Base-by-base conservation (phyloP, 768 basidiomycete genomes). In the Lactarius hatsudake region DNA sequence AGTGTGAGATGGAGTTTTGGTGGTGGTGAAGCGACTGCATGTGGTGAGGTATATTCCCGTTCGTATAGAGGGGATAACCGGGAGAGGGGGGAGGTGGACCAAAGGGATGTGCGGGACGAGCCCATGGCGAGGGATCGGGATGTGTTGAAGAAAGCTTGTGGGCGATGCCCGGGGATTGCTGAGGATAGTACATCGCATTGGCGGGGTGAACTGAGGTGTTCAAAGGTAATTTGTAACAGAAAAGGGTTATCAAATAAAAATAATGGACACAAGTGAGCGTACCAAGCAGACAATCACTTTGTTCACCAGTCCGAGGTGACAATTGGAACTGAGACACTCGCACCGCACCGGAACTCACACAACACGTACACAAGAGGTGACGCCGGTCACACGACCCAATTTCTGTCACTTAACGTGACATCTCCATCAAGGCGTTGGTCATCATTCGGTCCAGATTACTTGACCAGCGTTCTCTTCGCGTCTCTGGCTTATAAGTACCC, bases 131-230 rank as follows among this genome's bases (percentile, higher is more conserved):
- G 79, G 88, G 89, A 79, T 91, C 90, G 76, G 89, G 88, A 74
- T 88, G 89, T 68, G 81, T 84, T 60, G 67, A 64, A 71, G 88
- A 79, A 71, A 91, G 82, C 75, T 91, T 91, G 81, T 89, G 90
- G 70, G 83, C 80, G 74, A 92, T 87, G 74, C 86, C 89, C 74
- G 91, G 90, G 71, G 91, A 91, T 77, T 90, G 90, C 75, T 91
- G 90, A 74, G 90, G 83, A 78, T 90, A 93, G 81, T 90, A 93
- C 90, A 93, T 93, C 69, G 81, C 82, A 82, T 83, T 76, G 76
- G 66, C 57, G 30, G 32, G 66, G 79, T 70, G 63, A 59, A 43
- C 42, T 5, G 45, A 59, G 18, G 58, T 54, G 42, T 58, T 70
- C 48, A 54, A 68, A 60, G 42, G 58, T 70, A 71, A 72, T 69